Evolutionary conservation across 2,329 filamentous ascomycete genomes (phyloP).

Genomic region (Coleophoma cylindrospora): DNA sequence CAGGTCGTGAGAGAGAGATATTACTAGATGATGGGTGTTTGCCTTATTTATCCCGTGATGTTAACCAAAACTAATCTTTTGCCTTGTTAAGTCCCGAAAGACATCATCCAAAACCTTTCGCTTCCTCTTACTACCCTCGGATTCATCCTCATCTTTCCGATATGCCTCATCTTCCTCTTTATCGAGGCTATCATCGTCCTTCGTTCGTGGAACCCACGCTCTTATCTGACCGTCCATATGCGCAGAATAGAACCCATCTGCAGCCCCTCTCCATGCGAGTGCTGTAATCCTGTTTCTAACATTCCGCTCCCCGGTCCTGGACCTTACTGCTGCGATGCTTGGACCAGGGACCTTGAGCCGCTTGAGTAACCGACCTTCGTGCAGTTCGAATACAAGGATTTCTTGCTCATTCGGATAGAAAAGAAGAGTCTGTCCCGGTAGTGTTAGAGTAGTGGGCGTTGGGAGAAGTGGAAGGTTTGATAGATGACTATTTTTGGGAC

Average conservation of each 20-base stretch:
- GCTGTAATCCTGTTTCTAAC: conserved; percentile 66
- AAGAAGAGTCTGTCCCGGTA: conserved; percentile 57
- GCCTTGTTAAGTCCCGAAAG: conserved; percentile 70
- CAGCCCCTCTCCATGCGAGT: conserved; percentile 65
- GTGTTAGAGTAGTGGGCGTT: conserved; percentile 54
- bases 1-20: too few relatives aligned
- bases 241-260: conserved; percentile 72
- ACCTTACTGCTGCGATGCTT: conserved; percentile 38
- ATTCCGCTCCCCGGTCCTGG: conserved; percentile 47
- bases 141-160: conserved; percentile 36
- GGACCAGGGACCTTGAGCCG: conserved; percentile 63
- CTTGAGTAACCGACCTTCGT: conserved; percentile 68
- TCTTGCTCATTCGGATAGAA: conserved; percentile 80
- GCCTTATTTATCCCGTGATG: too few relatives aligned
- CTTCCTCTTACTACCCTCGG: conserved; percentile 59
- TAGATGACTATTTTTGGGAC: conserved; percentile 68
- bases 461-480: conserved; percentile 57
- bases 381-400: conserved; percentile 74
- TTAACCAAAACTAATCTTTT: conserved; percentile 58
- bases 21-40: too few relatives aligned
- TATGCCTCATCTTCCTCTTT: conserved; percentile 34
- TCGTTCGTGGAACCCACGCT: conserved; percentile 64
- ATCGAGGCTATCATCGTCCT: conserved; percentile 44
- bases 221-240: conserved; percentile 82
- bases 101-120: conserved; percentile 75